Base-by-base conservation (phyloP, 1,139 yeast genomes). In the Yamadazyma jaroonii region DNA sequence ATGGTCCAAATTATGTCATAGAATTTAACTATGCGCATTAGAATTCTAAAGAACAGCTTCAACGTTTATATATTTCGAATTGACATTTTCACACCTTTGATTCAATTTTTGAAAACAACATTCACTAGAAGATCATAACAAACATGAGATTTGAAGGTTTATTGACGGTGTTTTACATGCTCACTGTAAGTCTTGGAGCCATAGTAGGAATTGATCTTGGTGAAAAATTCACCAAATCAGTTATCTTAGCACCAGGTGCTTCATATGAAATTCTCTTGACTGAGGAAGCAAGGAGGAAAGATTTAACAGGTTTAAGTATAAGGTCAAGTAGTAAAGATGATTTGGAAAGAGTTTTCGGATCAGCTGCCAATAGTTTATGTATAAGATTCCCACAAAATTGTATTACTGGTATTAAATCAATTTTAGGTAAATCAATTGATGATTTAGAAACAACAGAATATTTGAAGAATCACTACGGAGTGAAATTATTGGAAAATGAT, bases 181-280 rank as follows among this genome's bases (percentile, higher is more conserved):
- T 56, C 13, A 39, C 52, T 3, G 40, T 39, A 2, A 53, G 56
- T 1, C 46, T 57, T 3, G 76, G 77, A 7, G 95, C 96, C 3
- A 76, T 92, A 12, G 64, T 92, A 35, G 97, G 97, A 21, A 70
- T 92, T 32, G 99, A 92, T 59, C 83, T 77, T 55, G 98, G 99
- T 38, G 84, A 86, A 42, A 95, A 89, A 54, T 85, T 73, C 67
- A 79, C 92, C 26, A 92, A 94, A 58, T 88, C 96, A 2, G 87
- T 84, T 35, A 68, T 92, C 37, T 84, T 94, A 34, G 96, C 97
- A 0, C 97, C 97, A 0, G 88, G 90, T 8, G 79, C 89, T 23
- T 84, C 90, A 13, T 82, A 89, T 56, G 98, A 92, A 53, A 75
- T 92, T 34, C 84, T 92, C 9, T 66, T 92, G 43, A 87, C 97